Conservation (phyloP, 352 stramenopile genomes). For the Pythium oligandrum region DNA sequence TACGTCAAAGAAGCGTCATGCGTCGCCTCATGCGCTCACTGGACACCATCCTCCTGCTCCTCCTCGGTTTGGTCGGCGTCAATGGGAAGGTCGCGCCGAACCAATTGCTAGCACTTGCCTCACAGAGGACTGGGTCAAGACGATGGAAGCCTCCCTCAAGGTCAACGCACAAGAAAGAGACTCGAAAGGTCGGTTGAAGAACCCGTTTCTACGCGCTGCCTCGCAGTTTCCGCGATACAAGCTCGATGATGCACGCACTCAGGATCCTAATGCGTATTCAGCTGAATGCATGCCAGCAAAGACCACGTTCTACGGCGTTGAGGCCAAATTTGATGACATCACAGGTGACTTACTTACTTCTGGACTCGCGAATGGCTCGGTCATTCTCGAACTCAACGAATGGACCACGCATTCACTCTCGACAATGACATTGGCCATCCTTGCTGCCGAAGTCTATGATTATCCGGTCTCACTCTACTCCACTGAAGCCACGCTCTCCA, state of each 20-base stretch:
- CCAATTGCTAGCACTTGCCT: slow-evolving; percentile 29
- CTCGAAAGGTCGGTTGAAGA: slow-evolving; percentile 4
- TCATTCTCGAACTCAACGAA: slow-evolving; percentile 21
- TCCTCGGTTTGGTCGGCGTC: no score
- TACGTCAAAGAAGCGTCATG: no score
- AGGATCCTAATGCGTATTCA: background rate
- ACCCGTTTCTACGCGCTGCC: slow-evolving; percentile 26
- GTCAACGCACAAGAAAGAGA: slow-evolving; percentile 6
- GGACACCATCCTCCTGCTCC: no score
- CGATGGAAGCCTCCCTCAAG: slow-evolving; percentile 6
- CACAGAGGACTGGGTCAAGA: slow-evolving; percentile 23
- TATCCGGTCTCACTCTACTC: slow-evolving; percentile 5
- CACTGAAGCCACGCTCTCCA: background rate
- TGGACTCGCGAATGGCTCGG: slow-evolving; percentile 15
- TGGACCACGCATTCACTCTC: slow-evolving; percentile 25
- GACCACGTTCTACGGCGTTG: slow-evolving; percentile 18
- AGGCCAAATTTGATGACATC: slow-evolving; percentile 8
- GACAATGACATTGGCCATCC: slow-evolving; percentile 24
- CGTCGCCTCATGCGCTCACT: no score
- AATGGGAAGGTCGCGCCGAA: slow-evolving; percentile 13
- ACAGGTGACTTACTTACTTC: slow-evolving; percentile 14
- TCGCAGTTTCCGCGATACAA: slow-evolving; percentile 15
- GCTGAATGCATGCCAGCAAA: slow-evolving; percentile 11
- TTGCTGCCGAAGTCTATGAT: slow-evolving; percentile 19
- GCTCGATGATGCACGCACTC: slow-evolving; percentile 20